Conservation (phyloP, 2,329 filamentous ascomycete species). For the Incumbomyces lentus region DNA sequence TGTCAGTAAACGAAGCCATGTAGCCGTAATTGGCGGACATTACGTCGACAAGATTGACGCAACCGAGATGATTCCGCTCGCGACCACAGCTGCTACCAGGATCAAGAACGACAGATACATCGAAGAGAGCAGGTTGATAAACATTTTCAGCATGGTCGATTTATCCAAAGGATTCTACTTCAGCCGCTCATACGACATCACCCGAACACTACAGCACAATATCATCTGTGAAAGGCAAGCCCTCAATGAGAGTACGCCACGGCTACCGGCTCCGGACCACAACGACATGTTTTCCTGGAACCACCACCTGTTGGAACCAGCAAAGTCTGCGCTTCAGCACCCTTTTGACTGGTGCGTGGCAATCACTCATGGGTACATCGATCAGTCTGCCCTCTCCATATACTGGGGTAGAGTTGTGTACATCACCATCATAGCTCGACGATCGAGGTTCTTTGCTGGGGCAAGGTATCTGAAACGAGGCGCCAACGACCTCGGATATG, state of each 20-base stretch:
- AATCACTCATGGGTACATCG: slow-evolving; percentile 91
- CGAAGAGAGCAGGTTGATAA: slow-evolving; percentile 80
- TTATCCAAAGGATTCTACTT: slow-evolving; percentile 91
- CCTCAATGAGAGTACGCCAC: slow-evolving; percentile 53
- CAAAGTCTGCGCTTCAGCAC: slow-evolving; percentile 57
- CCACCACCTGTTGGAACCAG: slow-evolving; percentile 72
- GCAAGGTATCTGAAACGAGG: slow-evolving; percentile 90
- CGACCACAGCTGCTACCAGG: slow-evolving; percentile 55
- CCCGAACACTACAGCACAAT: slow-evolving; percentile 82
- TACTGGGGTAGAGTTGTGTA: slow-evolving; percentile 75
- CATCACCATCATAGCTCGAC: slow-evolving; percentile 83
- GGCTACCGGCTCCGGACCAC: slow-evolving; percentile 53
- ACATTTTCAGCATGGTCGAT: slow-evolving; percentile 83
- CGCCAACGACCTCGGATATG: slow-evolving; percentile 86
- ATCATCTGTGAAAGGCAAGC: slow-evolving; percentile 69
- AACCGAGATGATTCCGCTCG: slow-evolving; percentile 82
- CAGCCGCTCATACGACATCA: slow-evolving; percentile 96
- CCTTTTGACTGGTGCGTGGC: slow-evolving; percentile 94
- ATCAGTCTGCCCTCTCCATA: slow-evolving; percentile 74
- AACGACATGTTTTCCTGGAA: slow-evolving; percentile 99
- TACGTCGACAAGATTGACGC: slow-evolving; percentile 92
- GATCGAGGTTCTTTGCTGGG: slow-evolving; percentile 87
- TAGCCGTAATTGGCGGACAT: slow-evolving; percentile 91
- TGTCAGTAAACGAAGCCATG: slow-evolving; percentile 90
- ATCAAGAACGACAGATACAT: slow-evolving; percentile 73